These are phyloP conservation scores for Auricularia heimuer DNA, from an alignment of 768 basidiomycete species.

Conservation along the genomic window DNA sequence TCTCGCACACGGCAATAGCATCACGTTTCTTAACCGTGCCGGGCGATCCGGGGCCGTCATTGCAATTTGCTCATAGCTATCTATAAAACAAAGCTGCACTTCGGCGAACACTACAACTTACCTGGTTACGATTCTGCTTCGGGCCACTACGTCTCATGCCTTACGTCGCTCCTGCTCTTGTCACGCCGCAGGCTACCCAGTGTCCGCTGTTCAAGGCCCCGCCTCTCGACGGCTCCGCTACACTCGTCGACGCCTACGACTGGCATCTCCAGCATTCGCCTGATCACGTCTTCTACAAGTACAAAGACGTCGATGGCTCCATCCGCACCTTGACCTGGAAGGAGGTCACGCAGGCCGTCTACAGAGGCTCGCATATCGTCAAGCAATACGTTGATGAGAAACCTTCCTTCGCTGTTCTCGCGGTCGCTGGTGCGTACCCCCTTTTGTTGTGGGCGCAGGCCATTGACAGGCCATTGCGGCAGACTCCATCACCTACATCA, in stretches of 20 bases:
- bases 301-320: neutral
- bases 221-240: constrained; percentile 24
- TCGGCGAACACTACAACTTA: too few species aligned
- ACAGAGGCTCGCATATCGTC: neutral
- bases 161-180: neutral
- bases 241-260: constrained; percentile 26
- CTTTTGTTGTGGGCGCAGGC: neutral
- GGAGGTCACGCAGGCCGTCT: neutral
- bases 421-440: neutral
- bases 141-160: neutral
- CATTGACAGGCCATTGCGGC: neutral
- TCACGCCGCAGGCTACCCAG: constrained; percentile 16
- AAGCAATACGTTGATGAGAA: neutral
- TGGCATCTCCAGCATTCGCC: constrained; percentile 20
- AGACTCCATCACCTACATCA: constrained; percentile 21
- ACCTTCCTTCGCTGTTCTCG: constrained; percentile 8
- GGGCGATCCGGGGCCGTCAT: too few species aligned
- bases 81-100: too few species aligned
- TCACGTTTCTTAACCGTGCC: too few species aligned
- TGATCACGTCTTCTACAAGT: constrained; percentile 19
- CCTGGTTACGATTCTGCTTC: too few species aligned
- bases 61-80: too few species aligned
- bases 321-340: neutral
- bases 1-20: too few species aligned
- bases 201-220: constrained; percentile 26